A percentile compares a stretch with the other conserved stretches of the same genome.
These are phyloP conservation scores for Sclerotinia spermophila DNA, from an alignment of 2,329 filamentous ascomycete genomes.

Conservation along the genomic window DNA sequence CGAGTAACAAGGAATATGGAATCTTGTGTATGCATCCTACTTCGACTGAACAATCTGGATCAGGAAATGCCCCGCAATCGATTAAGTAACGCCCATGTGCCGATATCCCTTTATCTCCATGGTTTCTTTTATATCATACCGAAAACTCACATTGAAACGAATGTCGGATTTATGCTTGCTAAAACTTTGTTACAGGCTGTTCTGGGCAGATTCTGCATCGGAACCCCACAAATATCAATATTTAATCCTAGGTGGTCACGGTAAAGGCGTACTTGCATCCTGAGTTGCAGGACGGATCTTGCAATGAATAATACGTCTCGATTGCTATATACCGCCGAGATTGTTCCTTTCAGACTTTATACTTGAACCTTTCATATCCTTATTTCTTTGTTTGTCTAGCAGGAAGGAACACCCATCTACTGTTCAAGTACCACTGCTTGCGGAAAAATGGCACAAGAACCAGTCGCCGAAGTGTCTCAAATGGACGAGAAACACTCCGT, in stretches of 20 bases:
- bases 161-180: background rate
- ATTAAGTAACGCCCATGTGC: background rate
- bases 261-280: slow-evolving; percentile 4
- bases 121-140: background rate
- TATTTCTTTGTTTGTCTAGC: background rate
- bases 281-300: background rate
- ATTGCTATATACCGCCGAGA: background rate
- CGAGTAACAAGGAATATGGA: background rate
- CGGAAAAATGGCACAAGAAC: background rate
- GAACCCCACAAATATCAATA: slow-evolving; percentile 9
- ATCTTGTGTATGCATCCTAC: background rate
- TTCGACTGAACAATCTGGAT: background rate
- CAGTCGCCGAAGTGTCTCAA: background rate
- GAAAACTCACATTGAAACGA: background rate
- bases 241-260: background rate
- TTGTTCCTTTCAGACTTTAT: background rate
- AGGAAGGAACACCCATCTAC: background rate
- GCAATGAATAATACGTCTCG: background rate
- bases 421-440: background rate
- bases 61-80: background rate
- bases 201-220: background rate
- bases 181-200: background rate
- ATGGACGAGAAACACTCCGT: slow-evolving; percentile 6
- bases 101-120: background rate
- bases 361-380: background rate